phyloP scores from a whole-genome alignment of 2,329 filamentous ascomycete genomes.

The Neospermospora avenae region DNA sequence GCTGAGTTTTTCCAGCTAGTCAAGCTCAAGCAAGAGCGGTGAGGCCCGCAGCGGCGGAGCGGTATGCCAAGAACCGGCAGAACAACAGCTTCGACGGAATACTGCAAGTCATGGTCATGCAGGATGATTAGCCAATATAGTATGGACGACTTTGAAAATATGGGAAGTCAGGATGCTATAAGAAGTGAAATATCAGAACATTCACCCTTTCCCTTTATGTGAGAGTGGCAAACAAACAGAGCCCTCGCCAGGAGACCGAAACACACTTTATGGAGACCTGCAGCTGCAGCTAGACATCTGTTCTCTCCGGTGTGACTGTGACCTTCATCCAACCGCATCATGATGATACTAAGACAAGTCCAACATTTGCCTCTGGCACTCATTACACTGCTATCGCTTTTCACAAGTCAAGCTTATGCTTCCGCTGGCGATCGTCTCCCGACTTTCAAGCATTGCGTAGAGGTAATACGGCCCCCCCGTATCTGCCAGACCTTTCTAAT shows the following conservation, averaged over 20 bases:
- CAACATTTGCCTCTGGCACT: conserved; percentile 16
- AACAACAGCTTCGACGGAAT: too few relatives aligned
- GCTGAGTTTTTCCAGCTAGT: background rate
- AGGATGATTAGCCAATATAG: too few relatives aligned
- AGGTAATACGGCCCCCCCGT: conserved; percentile 49
- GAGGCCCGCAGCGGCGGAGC: background rate
- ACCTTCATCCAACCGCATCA: conserved; percentile 13
- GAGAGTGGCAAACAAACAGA: too few relatives aligned
- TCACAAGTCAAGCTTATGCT: conserved; percentile 53
- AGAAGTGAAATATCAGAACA: too few relatives aligned
- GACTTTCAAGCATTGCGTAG: conserved; percentile 82
- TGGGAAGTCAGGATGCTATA: too few relatives aligned
- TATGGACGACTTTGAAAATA: too few relatives aligned
- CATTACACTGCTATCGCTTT: conserved; percentile 12
- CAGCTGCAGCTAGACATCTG: background rate
- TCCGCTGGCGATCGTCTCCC: conserved; percentile 82
- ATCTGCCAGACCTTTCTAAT: conserved; percentile 4
- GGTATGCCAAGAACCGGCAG: background rate
- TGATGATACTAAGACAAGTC: conserved; percentile 27
- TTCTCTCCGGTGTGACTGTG: background rate
- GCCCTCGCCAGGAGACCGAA: too few relatives aligned
- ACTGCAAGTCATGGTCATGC: too few relatives aligned
- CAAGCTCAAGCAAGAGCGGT: background rate
- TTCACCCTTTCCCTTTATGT: too few relatives aligned
- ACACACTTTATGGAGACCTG: too few relatives aligned